Evolutionary conservation across 2,329 filamentous ascomycete genomes (phyloP), one percentile per base, ranked within the genome.

Genomic region (Remersonia thermophila): DNA sequence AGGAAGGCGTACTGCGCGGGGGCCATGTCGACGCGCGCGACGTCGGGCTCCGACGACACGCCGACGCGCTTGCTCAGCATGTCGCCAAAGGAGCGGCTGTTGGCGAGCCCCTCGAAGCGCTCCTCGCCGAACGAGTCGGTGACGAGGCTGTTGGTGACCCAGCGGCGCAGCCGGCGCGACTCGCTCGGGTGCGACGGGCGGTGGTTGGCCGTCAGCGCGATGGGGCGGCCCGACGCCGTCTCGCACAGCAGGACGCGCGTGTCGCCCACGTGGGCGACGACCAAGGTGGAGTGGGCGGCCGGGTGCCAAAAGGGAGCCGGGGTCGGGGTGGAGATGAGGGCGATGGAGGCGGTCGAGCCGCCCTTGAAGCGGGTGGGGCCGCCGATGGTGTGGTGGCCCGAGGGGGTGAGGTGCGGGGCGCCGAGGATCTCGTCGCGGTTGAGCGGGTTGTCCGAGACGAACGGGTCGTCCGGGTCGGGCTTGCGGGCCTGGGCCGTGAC

Each of bases 71-170:
- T 98, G 39, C 78, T 83, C 25, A 73, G 72, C 61, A 95, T 85
- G 62, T 98, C 91, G 17, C 91, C 91, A 55, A 98, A 96, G 3
- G 91, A 73, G 20, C 91, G 82, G 23, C 84, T 93, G 61, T 98
- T 98, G 48, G 91, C 91, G 0, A 98, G 70, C 0, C 91, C 89
- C 11, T 79, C 79, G 58, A 98, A 91, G 48, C 91, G 85, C 60
- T 96, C 87, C 61, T 98, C 91, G 53, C 91, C 91, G 56, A 98
- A 98, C 25, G 84, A 93, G 60, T 98, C 91, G 0, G 89, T 91
- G 13, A 94, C 80, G 55, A 96, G 89, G 3, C 80, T 70, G 17
- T 67, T 80, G 20, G 82, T 12, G 17, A 34, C 75, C 26, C 87
- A 96, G 33, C 87, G 79, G 30, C 87, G 80, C 16, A 98, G 70